Percentiles rank a stretch among this genome's conserved stretches.
phyloP scores from a whole-genome alignment of 768 basidiomycete species.

The Inosperma sp. region DNA sequence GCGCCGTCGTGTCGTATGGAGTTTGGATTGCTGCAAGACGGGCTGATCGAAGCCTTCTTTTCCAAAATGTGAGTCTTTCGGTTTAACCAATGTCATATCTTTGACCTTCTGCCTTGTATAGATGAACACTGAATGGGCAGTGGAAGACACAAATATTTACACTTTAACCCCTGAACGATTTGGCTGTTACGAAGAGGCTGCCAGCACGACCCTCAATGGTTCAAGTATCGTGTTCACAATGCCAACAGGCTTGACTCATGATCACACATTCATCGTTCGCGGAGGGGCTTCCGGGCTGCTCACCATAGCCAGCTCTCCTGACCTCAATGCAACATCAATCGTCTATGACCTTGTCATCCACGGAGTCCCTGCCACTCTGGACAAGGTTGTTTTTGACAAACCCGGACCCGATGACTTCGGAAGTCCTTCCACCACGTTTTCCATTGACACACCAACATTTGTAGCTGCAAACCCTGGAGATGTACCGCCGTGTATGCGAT shows the following conservation, averaged over 20 bases:
- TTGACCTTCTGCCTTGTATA: neutral
- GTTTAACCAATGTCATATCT: neutral
- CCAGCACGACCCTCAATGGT: neutral
- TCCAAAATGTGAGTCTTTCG: neutral
- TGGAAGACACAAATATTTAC: conserved; percentile 3
- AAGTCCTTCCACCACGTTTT: neutral
- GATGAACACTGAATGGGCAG: conserved; percentile 6
- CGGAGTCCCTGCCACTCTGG: neutral
- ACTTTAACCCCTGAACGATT: conserved; percentile 2
- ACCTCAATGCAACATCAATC: conserved; percentile 32
- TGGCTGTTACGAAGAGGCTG: neutral
- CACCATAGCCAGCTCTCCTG: conserved; percentile 35
- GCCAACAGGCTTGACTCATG: conserved; percentile 10
- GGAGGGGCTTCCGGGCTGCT: conserved; percentile 44
- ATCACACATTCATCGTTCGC: conserved; percentile 38
- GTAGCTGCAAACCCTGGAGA: conserved; percentile 12
- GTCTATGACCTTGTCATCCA: conserved; percentile 43
- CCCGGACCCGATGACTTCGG: neutral
- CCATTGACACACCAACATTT: conserved; percentile 31
- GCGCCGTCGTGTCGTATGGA: neutral
- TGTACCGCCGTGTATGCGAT: conserved; percentile 41
- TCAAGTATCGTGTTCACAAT: conserved; percentile 6
- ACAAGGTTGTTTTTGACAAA: conserved; percentile 1
- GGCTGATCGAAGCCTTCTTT: neutral
- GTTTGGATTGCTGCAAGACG: conserved; percentile 3